phyloP scores from a whole-genome alignment of 306 rosid genomes.

The Mucuna pruriens region DNA sequence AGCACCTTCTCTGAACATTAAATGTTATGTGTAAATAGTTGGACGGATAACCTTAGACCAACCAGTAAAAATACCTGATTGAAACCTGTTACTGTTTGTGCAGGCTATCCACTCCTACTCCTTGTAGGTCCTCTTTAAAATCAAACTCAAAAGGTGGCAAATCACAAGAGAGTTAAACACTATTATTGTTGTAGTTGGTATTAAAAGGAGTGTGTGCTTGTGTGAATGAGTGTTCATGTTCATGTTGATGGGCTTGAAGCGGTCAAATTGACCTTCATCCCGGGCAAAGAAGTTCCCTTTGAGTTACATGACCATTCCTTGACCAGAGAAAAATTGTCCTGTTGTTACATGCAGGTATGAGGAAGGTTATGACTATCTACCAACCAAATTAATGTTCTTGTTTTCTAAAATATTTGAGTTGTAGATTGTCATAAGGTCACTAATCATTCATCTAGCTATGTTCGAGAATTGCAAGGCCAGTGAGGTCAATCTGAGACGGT shows the following conservation, averaged over 20 bases:
- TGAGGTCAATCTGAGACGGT: conserved; percentile 51
- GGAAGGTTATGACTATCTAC: conserved; percentile 49
- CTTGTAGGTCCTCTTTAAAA: conserved; percentile 58
- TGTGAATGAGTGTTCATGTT: not conserved
- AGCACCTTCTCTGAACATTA: no score
- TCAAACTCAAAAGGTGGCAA: conserved; percentile 58
- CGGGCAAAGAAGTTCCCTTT: conserved; percentile 52
- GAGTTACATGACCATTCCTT: conserved; percentile 55
- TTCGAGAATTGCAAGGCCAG: conserved; percentile 64
- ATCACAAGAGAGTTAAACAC: conserved; percentile 63
- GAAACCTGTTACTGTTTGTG: conserved; percentile 61
- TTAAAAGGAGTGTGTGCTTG: conserved; percentile 56
- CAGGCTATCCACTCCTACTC: conserved; percentile 49
- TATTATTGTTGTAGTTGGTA: conserved; percentile 49
- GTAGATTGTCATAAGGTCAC: conserved; percentile 62
- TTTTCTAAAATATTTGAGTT: conserved; percentile 52
- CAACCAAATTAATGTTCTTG: conserved; percentile 30
- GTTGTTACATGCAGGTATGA: conserved; percentile 48
- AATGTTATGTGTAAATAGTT: no score
- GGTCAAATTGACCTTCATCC: conserved; percentile 60
- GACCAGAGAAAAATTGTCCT: conserved; percentile 47
- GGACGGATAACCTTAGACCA: no score
- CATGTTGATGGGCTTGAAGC: conserved; percentile 48
- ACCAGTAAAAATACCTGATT: no score
- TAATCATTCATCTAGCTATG: conserved; percentile 62